Conservation (phyloP, 306 rosid species). For the Argentina anserina region DNA sequence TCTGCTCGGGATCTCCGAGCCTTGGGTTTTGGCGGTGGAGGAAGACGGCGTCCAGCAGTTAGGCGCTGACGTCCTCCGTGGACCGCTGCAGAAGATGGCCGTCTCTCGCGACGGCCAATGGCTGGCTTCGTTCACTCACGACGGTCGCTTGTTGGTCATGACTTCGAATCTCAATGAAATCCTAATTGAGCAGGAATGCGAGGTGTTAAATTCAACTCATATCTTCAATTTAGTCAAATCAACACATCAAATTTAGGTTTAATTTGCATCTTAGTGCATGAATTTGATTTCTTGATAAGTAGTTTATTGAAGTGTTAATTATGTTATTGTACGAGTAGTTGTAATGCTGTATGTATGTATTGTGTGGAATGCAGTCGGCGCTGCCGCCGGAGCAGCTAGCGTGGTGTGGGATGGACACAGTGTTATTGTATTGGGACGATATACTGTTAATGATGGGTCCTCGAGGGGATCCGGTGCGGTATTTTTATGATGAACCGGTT, state of each 20-base stretch:
- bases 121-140: slow-evolving; percentile 92
- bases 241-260: not conserved
- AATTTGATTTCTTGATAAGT: not conserved
- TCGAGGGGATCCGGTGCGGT: slow-evolving; percentile 80
- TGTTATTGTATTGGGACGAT: slow-evolving; percentile 94
- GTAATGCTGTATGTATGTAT: slow-evolving; percentile 19
- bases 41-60: slow-evolving; percentile 83
- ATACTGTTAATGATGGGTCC: slow-evolving; percentile 98
- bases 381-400: slow-evolving; percentile 89
- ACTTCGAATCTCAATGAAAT: slow-evolving; percentile 64
- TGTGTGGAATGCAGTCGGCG: slow-evolving; percentile 57
- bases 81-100: slow-evolving; percentile 90
- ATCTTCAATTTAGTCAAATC: not conserved
- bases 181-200: slow-evolving; percentile 87
- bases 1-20: slow-evolving; percentile 63
- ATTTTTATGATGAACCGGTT: slow-evolving; percentile 84
- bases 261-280: not conserved
- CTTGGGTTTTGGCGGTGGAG: slow-evolving; percentile 70
- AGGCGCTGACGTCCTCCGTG: slow-evolving; percentile 57
- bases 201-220: slow-evolving; percentile 39
- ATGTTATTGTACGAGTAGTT: not conserved
- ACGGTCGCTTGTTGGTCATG: slow-evolving; percentile 74
- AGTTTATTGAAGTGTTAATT: not conserved
- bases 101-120: slow-evolving; percentile 87
- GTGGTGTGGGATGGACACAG: slow-evolving; percentile 99